Evolutionary conservation across 306 rosid species (phyloP).

Genomic region (Chamaecrista fasciculata): DNA sequence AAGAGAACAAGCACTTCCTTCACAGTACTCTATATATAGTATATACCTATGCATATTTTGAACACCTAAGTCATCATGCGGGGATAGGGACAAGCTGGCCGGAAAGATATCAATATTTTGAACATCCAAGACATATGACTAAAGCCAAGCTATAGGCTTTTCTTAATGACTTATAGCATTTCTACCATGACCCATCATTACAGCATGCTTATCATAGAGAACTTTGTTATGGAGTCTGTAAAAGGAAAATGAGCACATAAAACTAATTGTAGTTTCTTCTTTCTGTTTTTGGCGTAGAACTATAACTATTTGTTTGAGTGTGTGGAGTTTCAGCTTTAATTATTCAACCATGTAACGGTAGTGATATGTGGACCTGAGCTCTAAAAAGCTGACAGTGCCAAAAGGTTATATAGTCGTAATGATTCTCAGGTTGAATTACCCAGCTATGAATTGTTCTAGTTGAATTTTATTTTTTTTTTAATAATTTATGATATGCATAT

Average conservation of each 20-base stretch:
- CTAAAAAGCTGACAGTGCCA: neutral
- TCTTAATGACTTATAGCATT: neutral
- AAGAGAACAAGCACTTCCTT: neutral
- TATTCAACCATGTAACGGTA: neutral
- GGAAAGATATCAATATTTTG: conserved; percentile 1
- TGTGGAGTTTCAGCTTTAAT: neutral
- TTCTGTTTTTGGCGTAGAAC: neutral
- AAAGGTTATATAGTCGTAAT: too few relatives aligned
- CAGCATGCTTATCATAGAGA: neutral
- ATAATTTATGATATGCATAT: too few relatives aligned
- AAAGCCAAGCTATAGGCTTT: conserved; percentile 1
- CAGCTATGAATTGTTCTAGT: too few relatives aligned
- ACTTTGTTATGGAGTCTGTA: neutral
- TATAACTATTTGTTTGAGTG: neutral
- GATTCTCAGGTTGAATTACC: too few relatives aligned
- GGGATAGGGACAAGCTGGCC: conserved; percentile 5
- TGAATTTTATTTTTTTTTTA: too few relatives aligned
- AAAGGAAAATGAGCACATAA: neutral
- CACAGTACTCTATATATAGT: conserved; percentile 30
- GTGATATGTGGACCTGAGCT: neutral
- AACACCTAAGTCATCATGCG: neutral
- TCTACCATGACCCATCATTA: conserved; percentile 1
- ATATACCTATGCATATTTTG: neutral
- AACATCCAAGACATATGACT: conserved; percentile 15
- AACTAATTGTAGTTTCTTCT: neutral